Conservation (phyloP, 2,329 filamentous ascomycete genomes). For the Phialophora chinensis region DNA sequence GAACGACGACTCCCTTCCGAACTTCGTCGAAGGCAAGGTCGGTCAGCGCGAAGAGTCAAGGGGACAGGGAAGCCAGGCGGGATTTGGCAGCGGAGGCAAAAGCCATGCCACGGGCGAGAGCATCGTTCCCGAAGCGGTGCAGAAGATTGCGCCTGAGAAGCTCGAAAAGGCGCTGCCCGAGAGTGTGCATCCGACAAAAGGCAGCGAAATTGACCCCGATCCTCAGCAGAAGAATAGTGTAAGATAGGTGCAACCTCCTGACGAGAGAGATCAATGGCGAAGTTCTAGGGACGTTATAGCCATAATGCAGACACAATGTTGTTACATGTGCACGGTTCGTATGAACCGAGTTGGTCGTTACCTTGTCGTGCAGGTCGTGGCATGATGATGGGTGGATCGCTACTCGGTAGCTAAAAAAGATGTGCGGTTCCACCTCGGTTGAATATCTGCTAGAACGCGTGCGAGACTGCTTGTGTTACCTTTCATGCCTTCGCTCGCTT, state of each 20-base stretch:
- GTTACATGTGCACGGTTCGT: not conserved
- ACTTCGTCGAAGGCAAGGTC: constrained; percentile 6
- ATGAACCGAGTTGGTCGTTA: too few species aligned
- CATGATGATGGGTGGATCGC: too few species aligned
- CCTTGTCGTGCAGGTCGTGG: too few species aligned
- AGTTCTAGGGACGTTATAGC: not conserved
- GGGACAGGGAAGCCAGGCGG: not conserved
- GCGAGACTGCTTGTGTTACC: too few species aligned
- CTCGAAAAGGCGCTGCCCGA: constrained; percentile 15
- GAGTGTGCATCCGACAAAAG: constrained; percentile 10
- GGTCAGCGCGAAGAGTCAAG: not conserved
- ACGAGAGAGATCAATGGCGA: not conserved
- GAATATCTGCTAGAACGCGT: too few species aligned
- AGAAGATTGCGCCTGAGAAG: constrained; percentile 8
- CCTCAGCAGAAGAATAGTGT: not conserved
- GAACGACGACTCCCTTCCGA: not conserved
- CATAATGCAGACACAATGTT: not conserved
- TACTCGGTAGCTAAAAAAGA: not conserved
- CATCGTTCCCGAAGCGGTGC: constrained; percentile 11
- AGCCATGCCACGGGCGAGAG: constrained; percentile 14
- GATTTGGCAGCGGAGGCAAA: not conserved
- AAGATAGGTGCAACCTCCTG: not conserved
- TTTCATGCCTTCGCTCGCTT: too few species aligned
- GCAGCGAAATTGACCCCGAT: constrained; percentile 11
- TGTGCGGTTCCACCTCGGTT: constrained; percentile 3